Evolutionary conservation across 768 basidiomycete genomes (phyloP), one percentile per base, ranked within the genome.

Genomic region (Tephrocybe sp.): DNA sequence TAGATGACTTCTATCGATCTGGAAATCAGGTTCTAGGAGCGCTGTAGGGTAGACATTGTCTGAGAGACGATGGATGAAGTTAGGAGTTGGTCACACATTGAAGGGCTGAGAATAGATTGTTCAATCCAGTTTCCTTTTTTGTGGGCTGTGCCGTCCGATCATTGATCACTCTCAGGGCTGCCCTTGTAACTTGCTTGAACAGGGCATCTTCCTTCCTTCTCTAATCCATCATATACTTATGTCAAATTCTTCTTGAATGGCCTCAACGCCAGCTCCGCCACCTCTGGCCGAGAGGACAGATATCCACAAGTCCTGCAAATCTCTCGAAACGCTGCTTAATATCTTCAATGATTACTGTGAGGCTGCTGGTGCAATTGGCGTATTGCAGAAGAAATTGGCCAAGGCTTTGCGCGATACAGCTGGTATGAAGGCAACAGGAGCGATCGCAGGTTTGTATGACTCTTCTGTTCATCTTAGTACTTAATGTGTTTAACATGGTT

Each of bases 291-390:
- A 90, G 49, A 79, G 87, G 18, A 63, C 72, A 15, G 88, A 91
- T 55, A 77, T 92, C 12, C 90, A 91, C 75, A 91, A 85, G 66
- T 83, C 86, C 5, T 90, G 90, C 76, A 86, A 85, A 64, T 76
- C 86, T 2, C 72, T 91, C 48, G 89, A 92, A 58, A 71, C 73
- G 10, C 77, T 91, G 25, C 77, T 88, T 51, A 77, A 73, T 55
- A 68, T 83, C 41, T 73, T 92, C 51, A 83, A 80, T 60, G 86
- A 90, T 65, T 92, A 91, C 61, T 86, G 81, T 62, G 86, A 92
- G 58, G 83, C 86, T 6, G 80, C 80, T 4, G 75, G 73, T 26
- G 80, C 82, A 3, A 73, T 87, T 10, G 82, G 81, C 7, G 58
- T 74, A 2, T 65, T 88, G 28, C 85, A 91, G 75, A 90, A 86